Conservation (phyloP, 495 filamentous ascomycete species). For the Penicillium desertorum region DNA sequence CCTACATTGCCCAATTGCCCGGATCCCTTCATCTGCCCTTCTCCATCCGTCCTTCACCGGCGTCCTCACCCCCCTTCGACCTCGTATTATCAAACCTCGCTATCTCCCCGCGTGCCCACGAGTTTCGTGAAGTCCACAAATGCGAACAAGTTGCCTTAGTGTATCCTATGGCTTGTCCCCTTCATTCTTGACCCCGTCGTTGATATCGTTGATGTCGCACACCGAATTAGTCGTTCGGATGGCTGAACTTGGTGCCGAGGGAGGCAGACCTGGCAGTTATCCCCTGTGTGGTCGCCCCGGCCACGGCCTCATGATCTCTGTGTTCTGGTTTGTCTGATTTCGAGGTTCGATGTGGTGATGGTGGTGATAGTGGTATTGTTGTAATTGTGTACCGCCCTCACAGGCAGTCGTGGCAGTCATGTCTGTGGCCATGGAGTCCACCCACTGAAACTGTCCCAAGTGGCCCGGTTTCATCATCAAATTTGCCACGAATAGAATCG, state of each 20-base stretch:
- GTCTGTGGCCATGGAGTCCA: neutral
- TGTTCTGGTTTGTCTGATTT: neutral
- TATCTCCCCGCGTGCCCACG: neutral
- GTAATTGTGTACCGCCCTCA: neutral
- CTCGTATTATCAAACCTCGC: neutral
- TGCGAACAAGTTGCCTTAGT: no score
- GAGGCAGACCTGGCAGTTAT: no score
- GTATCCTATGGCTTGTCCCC: no score
- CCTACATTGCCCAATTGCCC: neutral
- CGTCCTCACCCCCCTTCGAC: neutral
- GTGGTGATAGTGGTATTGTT: neutral
- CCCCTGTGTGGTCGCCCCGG: no score
- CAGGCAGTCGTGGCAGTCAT: neutral
- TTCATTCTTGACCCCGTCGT: no score
- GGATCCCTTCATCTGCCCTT: neutral
- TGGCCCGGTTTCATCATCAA: neutral
- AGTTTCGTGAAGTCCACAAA: neutral
- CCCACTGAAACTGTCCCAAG: neutral
- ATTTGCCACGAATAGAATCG: neutral
- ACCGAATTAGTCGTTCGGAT: no score
- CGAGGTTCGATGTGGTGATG: neutral
- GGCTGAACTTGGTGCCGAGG: no score
- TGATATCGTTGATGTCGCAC: no score
- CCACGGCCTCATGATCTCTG: neutral
- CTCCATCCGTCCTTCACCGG: neutral